Base-by-base conservation (phyloP, 345 rosid genomes). In the Salix koriyanagi region DNA sequence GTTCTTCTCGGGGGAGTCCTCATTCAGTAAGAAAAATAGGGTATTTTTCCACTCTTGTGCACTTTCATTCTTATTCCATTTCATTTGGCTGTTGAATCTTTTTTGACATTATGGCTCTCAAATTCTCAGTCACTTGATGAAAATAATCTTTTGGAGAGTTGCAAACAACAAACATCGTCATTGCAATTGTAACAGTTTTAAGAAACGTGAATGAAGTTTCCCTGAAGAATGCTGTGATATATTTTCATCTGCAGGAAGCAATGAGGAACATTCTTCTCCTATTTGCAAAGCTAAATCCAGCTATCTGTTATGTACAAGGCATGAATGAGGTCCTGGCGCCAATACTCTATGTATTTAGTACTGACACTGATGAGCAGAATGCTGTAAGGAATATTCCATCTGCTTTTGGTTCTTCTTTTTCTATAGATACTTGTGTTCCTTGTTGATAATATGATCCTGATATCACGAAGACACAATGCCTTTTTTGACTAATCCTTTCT, bases 301-400 rank as follows among this genome's bases (percentile, higher is more conserved):
- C 88, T 18, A 89, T 91, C 73, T 82, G 90, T 48, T 91, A 89
- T 80, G 93, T 89, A 30, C 96, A 91, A 86, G 96, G 96, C 79
- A 91, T 89, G 96, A 89, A 91, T 50, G 96, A 91, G 84, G 93
- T 91, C 80, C 82, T 91, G 87, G 91, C 93, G 16, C 93, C 96
- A 64, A 70, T 91, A 71, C 84, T 86, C 82, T 91, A 88, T n/a
- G 81, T 88, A 26, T 88, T 89, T 62, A 85, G 90, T 74, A 79
- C 88, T 25, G 92, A 88, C 79, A 76, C 83, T 3, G 82, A 88
- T 7, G 90, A 86, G 72, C 79, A 83, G 71, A 87, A 91, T 83
- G 87, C 85, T 70, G 95, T 91, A 85, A 89, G 90, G 70, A 28
- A 48, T 58, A 64, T 44, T 62, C 58, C 21, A 28, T 68, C 52